A percentile compares a stretch with the other conserved stretches of the same genome.
Evolutionary conservation across 2,329 filamentous ascomycete genomes (phyloP).

Genomic region (Venturia nashicola): DNA sequence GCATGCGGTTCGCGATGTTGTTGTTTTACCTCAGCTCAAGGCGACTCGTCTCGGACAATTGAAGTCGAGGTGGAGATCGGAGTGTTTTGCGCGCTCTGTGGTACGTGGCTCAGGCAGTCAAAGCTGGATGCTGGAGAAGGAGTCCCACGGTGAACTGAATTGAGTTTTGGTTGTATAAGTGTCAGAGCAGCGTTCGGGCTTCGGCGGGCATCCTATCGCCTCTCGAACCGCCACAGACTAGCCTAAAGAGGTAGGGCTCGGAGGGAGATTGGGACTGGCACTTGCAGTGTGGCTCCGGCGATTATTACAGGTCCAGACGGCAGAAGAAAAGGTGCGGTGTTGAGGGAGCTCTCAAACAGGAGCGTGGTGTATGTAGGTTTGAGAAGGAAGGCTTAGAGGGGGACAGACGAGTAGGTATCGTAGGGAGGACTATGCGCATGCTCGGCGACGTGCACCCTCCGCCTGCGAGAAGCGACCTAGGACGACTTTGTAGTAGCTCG

Average conservation of each 20-base stretch:
- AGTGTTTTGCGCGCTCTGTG: not conserved
- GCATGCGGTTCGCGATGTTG: slow-evolving; percentile 6
- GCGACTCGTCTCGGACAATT: not conserved
- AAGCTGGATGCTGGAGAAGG: not conserved
- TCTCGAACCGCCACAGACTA: not conserved
- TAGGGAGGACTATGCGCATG: not conserved
- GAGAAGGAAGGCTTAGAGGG: not conserved
- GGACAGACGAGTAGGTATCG: not conserved
- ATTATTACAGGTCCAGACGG: not conserved
- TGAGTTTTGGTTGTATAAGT: not conserved
- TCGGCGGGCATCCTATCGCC: not conserved
- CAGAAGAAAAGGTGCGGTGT: not conserved
- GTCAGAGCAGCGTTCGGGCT: not conserved
- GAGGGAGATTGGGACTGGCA: not conserved
- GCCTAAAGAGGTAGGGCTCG: not conserved
- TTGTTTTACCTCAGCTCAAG: not conserved
- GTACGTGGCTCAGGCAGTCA: not conserved
- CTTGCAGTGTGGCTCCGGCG: not conserved
- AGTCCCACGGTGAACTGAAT: not conserved
- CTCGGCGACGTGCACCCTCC: not conserved
- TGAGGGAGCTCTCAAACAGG: not conserved
- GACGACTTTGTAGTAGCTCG: not conserved
- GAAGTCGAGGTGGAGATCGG: not conserved
- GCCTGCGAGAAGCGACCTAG: not conserved
- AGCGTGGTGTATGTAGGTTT: not conserved